Evolutionary conservation across 768 basidiomycete genomes (phyloP).

Genomic region (Cantharellus anzutake): DNA sequence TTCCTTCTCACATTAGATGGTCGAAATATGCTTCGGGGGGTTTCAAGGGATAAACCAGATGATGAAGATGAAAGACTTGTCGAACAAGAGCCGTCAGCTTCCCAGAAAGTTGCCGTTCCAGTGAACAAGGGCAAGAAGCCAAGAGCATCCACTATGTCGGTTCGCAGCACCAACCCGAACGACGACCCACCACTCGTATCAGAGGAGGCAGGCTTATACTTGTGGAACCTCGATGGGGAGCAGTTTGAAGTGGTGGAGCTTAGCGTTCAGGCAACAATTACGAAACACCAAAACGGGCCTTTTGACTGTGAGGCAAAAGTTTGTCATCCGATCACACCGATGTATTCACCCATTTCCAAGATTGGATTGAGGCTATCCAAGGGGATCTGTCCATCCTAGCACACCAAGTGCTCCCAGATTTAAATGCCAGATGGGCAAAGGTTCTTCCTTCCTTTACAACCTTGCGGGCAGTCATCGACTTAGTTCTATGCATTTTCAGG

Average conservation of each 20-base stretch:
- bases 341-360: conserved; percentile 1
- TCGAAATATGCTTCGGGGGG: no score
- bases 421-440: conserved; percentile 27
- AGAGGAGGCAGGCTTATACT: conserved; percentile 25
- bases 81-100: no score
- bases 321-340: neutral
- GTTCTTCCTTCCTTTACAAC: conserved; percentile 5
- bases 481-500: conserved; percentile 1
- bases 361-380: conserved; percentile 14
- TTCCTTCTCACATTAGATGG: no score
- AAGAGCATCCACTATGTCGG: no score
- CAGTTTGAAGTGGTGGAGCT: conserved; percentile 9
- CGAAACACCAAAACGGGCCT: neutral
- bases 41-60: no score
- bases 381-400: conserved; percentile 31
- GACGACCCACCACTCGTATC: neutral
- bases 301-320: conserved; percentile 5
- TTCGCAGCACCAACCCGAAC: no score
- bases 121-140: no score
- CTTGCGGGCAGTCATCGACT: conserved; percentile 11
- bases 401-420: conserved; percentile 43
- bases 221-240: conserved; percentile 35
- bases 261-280: conserved; percentile 6
- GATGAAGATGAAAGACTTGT: no score
- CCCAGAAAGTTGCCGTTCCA: no score